These are phyloP conservation scores for Penicillium mononematosum DNA, from an alignment of 495 filamentous ascomycete species.

Conservation along the genomic window DNA sequence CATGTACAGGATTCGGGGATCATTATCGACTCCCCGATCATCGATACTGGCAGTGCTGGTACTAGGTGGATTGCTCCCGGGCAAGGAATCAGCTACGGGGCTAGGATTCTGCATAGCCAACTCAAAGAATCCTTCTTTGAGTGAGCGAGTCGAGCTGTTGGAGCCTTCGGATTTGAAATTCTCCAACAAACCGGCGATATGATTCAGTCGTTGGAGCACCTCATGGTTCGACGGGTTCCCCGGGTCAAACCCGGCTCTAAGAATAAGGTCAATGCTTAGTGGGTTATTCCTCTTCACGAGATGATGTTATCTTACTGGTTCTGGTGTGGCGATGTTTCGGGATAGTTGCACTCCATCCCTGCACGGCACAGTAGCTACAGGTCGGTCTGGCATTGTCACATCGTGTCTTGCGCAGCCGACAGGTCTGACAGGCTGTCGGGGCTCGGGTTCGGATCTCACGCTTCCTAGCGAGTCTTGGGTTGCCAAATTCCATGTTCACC, in stretches of 20 bases:
- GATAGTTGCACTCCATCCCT: conserved; percentile 30
- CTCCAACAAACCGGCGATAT: conserved; percentile 27
- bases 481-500: conserved; percentile 20
- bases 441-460: conserved; percentile 32
- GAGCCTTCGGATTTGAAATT: conserved; percentile 26
- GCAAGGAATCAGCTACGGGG: conserved; percentile 15
- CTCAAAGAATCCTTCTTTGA: conserved; percentile 22
- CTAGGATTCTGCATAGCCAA: conserved; percentile 17
- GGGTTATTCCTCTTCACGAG: background rate
- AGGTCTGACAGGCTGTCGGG: conserved; percentile 32
- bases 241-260: conserved; percentile 22
- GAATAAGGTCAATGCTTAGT: conserved; percentile 6
- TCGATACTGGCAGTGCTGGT: conserved; percentile 15
- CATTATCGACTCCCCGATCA: conserved; percentile 21
- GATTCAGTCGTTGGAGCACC: conserved; percentile 24
- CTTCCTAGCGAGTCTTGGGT: conserved; percentile 20
- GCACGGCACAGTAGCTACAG: conserved; percentile 31
- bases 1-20: conserved; percentile 25
- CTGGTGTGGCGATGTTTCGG: conserved; percentile 25
- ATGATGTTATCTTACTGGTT: conserved; percentile 22
- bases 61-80: conserved; percentile 15
- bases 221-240: conserved; percentile 21
- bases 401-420: conserved; percentile 32
- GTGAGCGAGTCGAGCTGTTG: conserved; percentile 19
- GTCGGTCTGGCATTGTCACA: conserved; percentile 30